A percentile compares a stretch with the other conserved stretches of the same genome.
These are phyloP conservation scores for Candida stauntonica DNA, from an alignment of 805 yeast genomes.

Conservation along the genomic window DNA sequence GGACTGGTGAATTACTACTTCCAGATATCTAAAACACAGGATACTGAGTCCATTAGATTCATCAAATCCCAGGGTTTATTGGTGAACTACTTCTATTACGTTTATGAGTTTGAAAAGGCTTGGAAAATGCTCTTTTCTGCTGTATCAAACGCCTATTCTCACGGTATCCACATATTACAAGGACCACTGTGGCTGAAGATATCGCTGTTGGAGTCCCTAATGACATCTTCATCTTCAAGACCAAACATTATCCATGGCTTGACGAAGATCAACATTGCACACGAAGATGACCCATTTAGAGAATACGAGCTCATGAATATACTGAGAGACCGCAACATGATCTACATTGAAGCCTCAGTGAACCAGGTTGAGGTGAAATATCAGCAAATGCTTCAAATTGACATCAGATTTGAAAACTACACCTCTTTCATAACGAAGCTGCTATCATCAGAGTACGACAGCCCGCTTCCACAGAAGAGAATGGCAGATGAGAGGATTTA, in stretches of 20 bases:
- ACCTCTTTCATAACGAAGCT: conserved; percentile 2
- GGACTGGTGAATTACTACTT: conserved; percentile 14
- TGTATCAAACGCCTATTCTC: conserved; percentile 21
- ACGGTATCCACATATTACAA: conserved; percentile 20
- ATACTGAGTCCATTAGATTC: conserved; percentile 12
- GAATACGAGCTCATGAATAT: conserved; percentile 19
- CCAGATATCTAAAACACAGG: conserved; percentile 18
- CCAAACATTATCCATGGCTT: conserved; percentile 18
- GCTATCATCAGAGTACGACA: background rate
- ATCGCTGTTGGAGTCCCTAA: conserved; percentile 16
- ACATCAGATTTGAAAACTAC: conserved; percentile 15
- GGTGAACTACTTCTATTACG: conserved; percentile 19
- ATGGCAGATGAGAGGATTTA: conserved; percentile 2
- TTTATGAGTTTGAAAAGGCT: conserved; percentile 15
- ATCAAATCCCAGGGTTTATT: conserved; percentile 21
- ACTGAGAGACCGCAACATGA: conserved; percentile 17
- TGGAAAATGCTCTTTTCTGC: conserved; percentile 23
- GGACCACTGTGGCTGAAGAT: conserved; percentile 22
- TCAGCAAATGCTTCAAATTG: conserved; percentile 11
- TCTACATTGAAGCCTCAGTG: conserved; percentile 13
- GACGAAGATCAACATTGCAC: conserved; percentile 4
- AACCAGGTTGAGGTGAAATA: conserved; percentile 3
- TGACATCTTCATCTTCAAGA: conserved; percentile 18
- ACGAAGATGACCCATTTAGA: conserved; percentile 11
- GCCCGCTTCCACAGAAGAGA: background rate